Conservation (phyloP, 2,329 filamentous ascomycete genomes). For the Phialophora chinensis region DNA sequence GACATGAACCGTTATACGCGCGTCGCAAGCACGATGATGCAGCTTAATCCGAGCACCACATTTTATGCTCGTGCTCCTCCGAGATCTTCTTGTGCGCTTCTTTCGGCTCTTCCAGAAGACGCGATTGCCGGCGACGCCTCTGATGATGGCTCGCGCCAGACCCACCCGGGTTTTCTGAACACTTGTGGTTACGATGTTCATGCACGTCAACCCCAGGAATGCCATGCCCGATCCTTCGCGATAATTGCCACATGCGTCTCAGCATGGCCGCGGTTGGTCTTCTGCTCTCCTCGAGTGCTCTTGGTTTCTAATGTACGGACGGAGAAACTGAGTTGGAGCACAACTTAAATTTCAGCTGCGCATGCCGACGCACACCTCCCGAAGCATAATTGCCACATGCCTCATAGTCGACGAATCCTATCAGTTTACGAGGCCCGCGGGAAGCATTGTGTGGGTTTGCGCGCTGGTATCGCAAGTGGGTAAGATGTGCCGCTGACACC, state of each 20-base stretch:
- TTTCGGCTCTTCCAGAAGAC: conserved; percentile 12
- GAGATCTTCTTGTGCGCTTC: conserved; percentile 11
- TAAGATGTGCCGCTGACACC: not conserved
- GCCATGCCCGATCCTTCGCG: conserved; percentile 9
- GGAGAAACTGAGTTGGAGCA: not conserved
- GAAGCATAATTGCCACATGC: not conserved
- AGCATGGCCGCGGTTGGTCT: conserved; percentile 1
- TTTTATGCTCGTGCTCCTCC: not conserved
- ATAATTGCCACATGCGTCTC: conserved; percentile 6
- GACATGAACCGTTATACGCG: not conserved
- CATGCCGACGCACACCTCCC: not conserved
- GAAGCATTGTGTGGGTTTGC: not conserved
- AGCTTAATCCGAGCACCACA: not conserved
- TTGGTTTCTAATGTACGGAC: not conserved
- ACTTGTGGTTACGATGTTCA: conserved; percentile 1
- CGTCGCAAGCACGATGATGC: not conserved
- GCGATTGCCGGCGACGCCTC: conserved; percentile 8
- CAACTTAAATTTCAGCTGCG: not conserved
- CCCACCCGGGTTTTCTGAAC: not conserved
- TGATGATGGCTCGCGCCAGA: conserved; percentile 6
- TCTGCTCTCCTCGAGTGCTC: not conserved
- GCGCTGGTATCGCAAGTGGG: not conserved
- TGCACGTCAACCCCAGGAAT: conserved; percentile 11
- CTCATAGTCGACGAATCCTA: not conserved
- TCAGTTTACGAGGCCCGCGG: not conserved